Evolutionary conservation across 1,284 basidiomycete species (phyloP).

Genomic region (Xerocomus minutiporus): DNA sequence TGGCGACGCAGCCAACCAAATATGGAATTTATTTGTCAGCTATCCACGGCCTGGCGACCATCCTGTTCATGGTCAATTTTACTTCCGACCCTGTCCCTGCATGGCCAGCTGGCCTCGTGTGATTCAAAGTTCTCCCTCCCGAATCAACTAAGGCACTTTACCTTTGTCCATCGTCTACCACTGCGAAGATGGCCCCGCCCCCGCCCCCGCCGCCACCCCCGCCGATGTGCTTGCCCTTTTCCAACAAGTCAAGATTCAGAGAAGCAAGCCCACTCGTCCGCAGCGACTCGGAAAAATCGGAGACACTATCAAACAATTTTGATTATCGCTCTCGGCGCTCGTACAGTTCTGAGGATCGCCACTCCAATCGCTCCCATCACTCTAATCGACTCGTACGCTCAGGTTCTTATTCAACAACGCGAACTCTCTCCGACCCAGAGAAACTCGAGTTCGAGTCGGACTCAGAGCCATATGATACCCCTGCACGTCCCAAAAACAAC

Average conservation of each 20-base stretch:
- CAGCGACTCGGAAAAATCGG: conserved; percentile 33
- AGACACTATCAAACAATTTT: conserved; percentile 24
- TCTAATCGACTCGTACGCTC: conserved; percentile 30
- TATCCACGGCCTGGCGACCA: conserved; percentile 10
- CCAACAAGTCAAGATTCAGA: conserved; percentile 30
- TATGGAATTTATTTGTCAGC: conserved; percentile 24
- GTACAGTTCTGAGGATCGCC: conserved; percentile 19
- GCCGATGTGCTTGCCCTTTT: conserved; percentile 54
- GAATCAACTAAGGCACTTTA: conserved; percentile 16
- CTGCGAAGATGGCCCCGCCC: conserved; percentile 37
- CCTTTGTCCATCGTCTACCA: conserved; percentile 13
- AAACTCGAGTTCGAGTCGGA: conserved; percentile 53
- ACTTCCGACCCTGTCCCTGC: conserved; percentile 11
- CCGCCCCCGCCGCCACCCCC: conserved; percentile 48
- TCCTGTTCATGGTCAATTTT: conserved; percentile 24
- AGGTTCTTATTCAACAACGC: conserved; percentile 32
- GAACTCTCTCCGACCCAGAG: conserved; percentile 32
- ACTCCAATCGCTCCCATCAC: conserved; percentile 23
- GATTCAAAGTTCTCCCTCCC: conserved; percentile 15
- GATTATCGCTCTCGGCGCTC: conserved; percentile 31
- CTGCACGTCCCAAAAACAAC: conserved; percentile 18
- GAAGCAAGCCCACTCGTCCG: conserved; percentile 33
- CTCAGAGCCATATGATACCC: conserved; percentile 51
- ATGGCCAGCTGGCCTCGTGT: conserved; percentile 31
- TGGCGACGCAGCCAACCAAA: conserved; percentile 20